Evolutionary conservation across 257 asterid species (phyloP), one percentile per base, ranked within the genome.

Genomic region (Scutellaria baicalensis): DNA sequence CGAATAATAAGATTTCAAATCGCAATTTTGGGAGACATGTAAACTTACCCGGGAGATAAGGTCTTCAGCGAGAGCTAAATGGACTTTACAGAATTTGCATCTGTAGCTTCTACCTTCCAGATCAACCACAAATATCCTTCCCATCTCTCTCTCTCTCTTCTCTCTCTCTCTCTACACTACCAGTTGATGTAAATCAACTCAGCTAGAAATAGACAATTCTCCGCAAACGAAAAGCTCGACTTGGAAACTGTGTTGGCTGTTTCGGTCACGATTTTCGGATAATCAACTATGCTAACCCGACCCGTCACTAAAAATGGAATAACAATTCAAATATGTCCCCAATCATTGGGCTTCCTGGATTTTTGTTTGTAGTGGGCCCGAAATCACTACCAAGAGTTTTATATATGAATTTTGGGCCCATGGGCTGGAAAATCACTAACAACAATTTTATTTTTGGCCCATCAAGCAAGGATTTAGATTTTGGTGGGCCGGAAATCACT

Each of bases 11-110:
- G 20, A 12, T n/a, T 23, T 21, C 5, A 14, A 50, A 35, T 4
- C 33, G 4, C 33, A 21, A 64, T 12, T 31, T 66, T 17, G 47
- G 35, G 21, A 59, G 9, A 18, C 49, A 35, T 13, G 14, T 43
- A 31, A 4, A 0, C 33, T 27, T 70, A 90, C 97, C 85, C 43
- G 64, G 59, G 95, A 86, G 67, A 85, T 71, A 33, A 87, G 74
- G 17, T 87, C 84, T 49, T 82, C 87, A 42, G 74, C 84, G 33
- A 78, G 87, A 31, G 82, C 96, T 45, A 91, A 77, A 14, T 81
- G 84, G 65, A 96, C 87, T 76, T 89, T 81, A 78, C 97, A 91
- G 77, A 74, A 83, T 77, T 85, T 91, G 96, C 97, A 91, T 40
- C 79, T 84, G 83, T 87, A 91, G 59, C 82, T 73, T 62, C 76